A percentile compares a stretch with the other conserved stretches of the same genome.
Conservation (phyloP, 1,284 basidiomycete genomes). For the Prillingera fragicola region DNA sequence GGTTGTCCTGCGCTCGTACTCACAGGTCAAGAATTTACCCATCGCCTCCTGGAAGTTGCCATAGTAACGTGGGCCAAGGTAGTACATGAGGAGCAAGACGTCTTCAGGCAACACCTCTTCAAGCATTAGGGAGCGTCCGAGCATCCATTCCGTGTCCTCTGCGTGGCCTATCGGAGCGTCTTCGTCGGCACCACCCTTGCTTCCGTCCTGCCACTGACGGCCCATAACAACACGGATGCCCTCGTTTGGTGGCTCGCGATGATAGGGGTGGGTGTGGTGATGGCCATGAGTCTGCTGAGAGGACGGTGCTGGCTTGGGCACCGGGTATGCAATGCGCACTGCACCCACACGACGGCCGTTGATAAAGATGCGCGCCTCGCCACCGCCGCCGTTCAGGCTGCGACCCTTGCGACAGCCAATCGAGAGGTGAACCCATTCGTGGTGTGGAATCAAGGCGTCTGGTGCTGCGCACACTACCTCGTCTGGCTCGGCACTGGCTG, state of each 20-base stretch:
- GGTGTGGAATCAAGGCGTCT: conserved; percentile 44
- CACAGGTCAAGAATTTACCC: conserved; percentile 47
- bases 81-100: conserved; percentile 42
- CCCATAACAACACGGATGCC: conserved; percentile 11
- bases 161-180: conserved; percentile 21
- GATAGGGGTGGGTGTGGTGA: conserved; percentile 5
- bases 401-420: conserved; percentile 34
- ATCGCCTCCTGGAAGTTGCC: conserved; percentile 47
- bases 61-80: conserved; percentile 45
- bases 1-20: conserved; percentile 13
- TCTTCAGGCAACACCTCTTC: conserved; percentile 46
- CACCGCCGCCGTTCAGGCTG: conserved; percentile 13
- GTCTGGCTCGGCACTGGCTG: conserved; percentile 8
- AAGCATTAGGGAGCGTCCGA: conserved; percentile 37
- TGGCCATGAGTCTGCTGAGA: conserved; percentile 1
- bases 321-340: conserved; percentile 35
- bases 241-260: not conserved
- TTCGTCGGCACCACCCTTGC: not conserved
- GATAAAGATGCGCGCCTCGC: conserved; percentile 38
- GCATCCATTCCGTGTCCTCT: conserved; percentile 45
- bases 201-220: not conserved
- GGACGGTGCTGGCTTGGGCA: conserved; percentile 12
- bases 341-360: conserved; percentile 39
- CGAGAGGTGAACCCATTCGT: conserved; percentile 44
- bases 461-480: conserved; percentile 40